Base-by-base conservation (phyloP, 78 protist genomes). In the Salpingoeca rosetta region DNA sequence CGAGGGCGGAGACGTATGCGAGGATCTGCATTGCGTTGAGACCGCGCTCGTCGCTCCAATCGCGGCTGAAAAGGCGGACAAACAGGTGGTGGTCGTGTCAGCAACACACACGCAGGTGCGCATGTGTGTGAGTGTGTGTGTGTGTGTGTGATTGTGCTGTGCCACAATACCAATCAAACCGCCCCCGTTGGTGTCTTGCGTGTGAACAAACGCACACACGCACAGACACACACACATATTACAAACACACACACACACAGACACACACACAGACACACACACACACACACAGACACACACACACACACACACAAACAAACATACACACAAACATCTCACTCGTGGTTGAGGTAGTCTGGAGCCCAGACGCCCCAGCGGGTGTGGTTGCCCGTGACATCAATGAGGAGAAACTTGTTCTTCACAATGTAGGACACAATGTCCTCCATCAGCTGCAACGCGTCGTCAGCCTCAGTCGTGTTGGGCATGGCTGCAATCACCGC, bases 311-410 rank as follows among this genome's bases (percentile, higher is more conserved):
- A n/a, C n/a, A n/a, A n/a, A n/a, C n/a, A n/a, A n/a, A n/a, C n/a
- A n/a, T n/a, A n/a, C n/a, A n/a, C n/a, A n/a, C n/a, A n/a, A 7
- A 51, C 65, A 51, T 51, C n/a, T n/a, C n/a, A 51, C 87, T 57
- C 35, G 84, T 79, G 44, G 77, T 85, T 79, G 40, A 85, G 38
- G 36, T 1, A 0, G 26, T 0, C 84, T 1, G 84, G 84, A 1
- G 2, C 40, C 88, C 88, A 85, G 36, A 31, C 43, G 3, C 88
- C 88, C 88, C 88, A 85, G 39, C 25, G 31, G n/a, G 88, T 85
- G 40, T 81, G 84, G 37, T 77, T 42, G 44, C 88, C 88, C 1
- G 10, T 3, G 35, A 37, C 83, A 36, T 38, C 84, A n/a, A 78
- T 38, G 38, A 85, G 77, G 78, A 1, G 1, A 45, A 80, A 51